Evolutionary conservation across 140 eudicot genomes (phyloP).

Genomic region (Ambrosia hybrid): DNA sequence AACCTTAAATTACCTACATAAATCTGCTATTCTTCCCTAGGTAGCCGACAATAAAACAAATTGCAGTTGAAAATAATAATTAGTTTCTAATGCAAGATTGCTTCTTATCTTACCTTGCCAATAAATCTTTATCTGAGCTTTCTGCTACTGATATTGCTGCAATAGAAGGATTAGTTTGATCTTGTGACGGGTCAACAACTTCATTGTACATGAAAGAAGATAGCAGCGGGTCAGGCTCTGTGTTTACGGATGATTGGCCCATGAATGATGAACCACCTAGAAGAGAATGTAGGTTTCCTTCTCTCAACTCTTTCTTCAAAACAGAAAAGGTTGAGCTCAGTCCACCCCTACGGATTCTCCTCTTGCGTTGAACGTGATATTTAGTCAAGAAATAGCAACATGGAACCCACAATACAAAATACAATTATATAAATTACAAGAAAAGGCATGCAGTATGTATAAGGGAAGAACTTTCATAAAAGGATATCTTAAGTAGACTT

Average conservation of each 20-base stretch:
- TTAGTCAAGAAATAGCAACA: slow-evolving; percentile 57
- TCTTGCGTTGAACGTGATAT: slow-evolving; percentile 85
- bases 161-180: slow-evolving; percentile 39
- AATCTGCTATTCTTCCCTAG: too few species aligned
- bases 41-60: too few species aligned
- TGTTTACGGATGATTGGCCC: slow-evolving; percentile 36
- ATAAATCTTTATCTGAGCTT: slow-evolving; percentile 27
- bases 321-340: slow-evolving; percentile 49
- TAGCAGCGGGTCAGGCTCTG: slow-evolving; percentile 75
- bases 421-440: too few species aligned
- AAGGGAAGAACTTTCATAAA: slow-evolving; percentile 12
- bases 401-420: not conserved
- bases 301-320: slow-evolving; percentile 69
- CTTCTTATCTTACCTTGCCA: slow-evolving; percentile 47
- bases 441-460: not conserved
- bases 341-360: slow-evolving; percentile 68
- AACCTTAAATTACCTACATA: too few species aligned
- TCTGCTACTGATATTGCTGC: slow-evolving; percentile 35
- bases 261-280: slow-evolving; percentile 58
- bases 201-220: slow-evolving; percentile 66
- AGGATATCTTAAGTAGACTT: slow-evolving; percentile 88
- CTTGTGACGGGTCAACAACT: slow-evolving; percentile 36
- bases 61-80: too few species aligned
- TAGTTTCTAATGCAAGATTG: too few species aligned
- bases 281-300: slow-evolving; percentile 72